Conservation (phyloP, 2,329 filamentous ascomycete genomes). For the Chaetoscypha palmicola region DNA sequence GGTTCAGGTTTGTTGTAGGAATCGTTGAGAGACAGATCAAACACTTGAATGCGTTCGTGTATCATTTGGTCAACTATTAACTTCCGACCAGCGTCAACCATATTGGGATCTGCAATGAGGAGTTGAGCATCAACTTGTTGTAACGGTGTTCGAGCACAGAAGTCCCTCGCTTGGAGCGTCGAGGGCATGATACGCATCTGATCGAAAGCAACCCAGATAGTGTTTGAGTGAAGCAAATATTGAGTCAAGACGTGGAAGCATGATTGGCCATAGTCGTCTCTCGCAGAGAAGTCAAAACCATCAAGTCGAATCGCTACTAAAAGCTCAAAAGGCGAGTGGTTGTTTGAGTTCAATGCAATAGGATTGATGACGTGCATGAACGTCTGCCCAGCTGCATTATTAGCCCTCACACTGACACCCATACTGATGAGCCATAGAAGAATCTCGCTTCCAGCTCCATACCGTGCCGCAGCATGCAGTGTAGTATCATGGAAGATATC, state of each 20-base stretch:
- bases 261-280: constrained; percentile 9
- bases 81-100: too few relatives aligned
- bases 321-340: neutral
- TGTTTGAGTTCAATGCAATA: neutral
- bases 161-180: neutral
- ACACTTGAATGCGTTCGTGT: too few relatives aligned
- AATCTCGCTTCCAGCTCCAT: constrained; percentile 3
- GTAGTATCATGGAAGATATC: constrained; percentile 8
- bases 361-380: constrained; percentile 10
- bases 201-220: neutral
- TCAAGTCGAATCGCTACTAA: neutral
- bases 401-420: constrained; percentile 5
- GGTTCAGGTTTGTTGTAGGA: neutral
- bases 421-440: constrained; percentile 3
- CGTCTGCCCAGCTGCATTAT: constrained; percentile 9
- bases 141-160: constrained; percentile 1
- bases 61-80: too few relatives aligned
- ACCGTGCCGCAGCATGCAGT: constrained; percentile 5
- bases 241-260: constrained; percentile 2
- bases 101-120: too few relatives aligned
- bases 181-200: neutral
- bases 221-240: constrained; percentile 1
- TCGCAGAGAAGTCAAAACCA: constrained; percentile 1
- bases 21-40: too few relatives aligned
- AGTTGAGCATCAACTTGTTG: neutral